Conservation (phyloP, 345 rosid species). For the Turritis glabra region DNA sequence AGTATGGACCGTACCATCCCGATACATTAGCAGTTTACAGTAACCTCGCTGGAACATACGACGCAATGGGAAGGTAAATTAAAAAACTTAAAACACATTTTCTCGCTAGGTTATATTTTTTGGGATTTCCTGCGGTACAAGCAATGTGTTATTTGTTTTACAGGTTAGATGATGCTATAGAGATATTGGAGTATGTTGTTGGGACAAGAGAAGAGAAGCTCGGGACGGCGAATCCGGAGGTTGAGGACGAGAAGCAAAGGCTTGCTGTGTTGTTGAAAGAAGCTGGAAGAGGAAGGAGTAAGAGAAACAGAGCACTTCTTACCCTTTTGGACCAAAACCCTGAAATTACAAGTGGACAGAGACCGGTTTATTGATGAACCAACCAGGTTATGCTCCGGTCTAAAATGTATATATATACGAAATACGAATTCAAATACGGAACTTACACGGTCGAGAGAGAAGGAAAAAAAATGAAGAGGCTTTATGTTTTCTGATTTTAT, state of each 20-base stretch:
- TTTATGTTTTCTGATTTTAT: constrained; percentile 18
- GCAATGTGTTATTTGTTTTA: constrained; percentile 11
- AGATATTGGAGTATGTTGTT: constrained; percentile 76
- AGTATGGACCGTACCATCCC: constrained; percentile 88
- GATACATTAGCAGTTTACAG: constrained; percentile 89
- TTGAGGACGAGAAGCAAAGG: constrained; percentile 76
- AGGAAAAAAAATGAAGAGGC: neutral
- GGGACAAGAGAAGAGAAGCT: constrained; percentile 95
- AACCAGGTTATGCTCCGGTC: constrained; percentile 30
- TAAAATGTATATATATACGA: constrained; percentile 39
- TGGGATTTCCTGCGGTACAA: neutral
- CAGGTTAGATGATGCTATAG: constrained; percentile 94
- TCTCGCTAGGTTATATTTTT: neutral
- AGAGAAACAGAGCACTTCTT: constrained; percentile 69
- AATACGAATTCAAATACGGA: constrained; percentile 16
- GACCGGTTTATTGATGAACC: constrained; percentile 37
- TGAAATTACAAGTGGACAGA: constrained; percentile 39
- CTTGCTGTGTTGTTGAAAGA: constrained; percentile 76
- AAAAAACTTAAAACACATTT: neutral
- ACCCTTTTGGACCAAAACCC: constrained; percentile 63
- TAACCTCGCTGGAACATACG: constrained; percentile 96
- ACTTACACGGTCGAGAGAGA: constrained; percentile 5
- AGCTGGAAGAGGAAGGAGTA: constrained; percentile 74
- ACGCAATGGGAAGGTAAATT: constrained; percentile 94
- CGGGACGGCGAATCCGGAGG: constrained; percentile 96